Base-by-base conservation (phyloP, 129 eudicot species). In the Ambrosia trifida region DNA sequence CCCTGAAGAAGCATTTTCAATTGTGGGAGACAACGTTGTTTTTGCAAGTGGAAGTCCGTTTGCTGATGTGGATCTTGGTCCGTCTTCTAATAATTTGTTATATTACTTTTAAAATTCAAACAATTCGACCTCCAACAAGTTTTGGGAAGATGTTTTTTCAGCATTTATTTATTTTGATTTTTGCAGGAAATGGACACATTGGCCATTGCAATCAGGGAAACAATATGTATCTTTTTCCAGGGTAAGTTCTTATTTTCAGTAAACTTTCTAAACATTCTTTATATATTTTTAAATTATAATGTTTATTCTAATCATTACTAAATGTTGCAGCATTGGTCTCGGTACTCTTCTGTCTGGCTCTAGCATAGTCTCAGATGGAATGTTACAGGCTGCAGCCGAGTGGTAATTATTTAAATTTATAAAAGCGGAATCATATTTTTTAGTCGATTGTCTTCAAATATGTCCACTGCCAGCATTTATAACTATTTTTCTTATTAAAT, bases 321-420 rank as follows among this genome's bases (percentile, higher is more conserved):
- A 72, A 64, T 45, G 51, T 16, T 79, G 74, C 86, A 94, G 98
- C 74, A 94, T 94, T 82, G 98, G 98, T 68, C 95, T 94, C 6
- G 97, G 98, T 66, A 85, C 93, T 68, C 97, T 94, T 72, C 77
- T 94, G 13, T 89, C 98, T 45, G 98, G 98, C 61, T 83, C 97
- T 49, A 85, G 95, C 81, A 46, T 89, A 36, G 78, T 94, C 66
- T 89, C 98, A 0, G 98, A 94, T 84, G 97, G 98, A 82, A 94
- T 94, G 98, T 73, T 94, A 87, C 98, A 94, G 78, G 98, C 98
- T 64, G 97, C 98, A 74, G 95, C 98, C 70, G 98, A 89, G 77
- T 86, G 97, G 98, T 94, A 85, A 61, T 57, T 67, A 66, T 64
- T 60, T 70, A 60, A 33, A 12, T 60, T 60, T 11, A n/a, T 17